phyloP scores from a whole-genome alignment of 306 rosid genomes.

The Medicago truncatula region DNA sequence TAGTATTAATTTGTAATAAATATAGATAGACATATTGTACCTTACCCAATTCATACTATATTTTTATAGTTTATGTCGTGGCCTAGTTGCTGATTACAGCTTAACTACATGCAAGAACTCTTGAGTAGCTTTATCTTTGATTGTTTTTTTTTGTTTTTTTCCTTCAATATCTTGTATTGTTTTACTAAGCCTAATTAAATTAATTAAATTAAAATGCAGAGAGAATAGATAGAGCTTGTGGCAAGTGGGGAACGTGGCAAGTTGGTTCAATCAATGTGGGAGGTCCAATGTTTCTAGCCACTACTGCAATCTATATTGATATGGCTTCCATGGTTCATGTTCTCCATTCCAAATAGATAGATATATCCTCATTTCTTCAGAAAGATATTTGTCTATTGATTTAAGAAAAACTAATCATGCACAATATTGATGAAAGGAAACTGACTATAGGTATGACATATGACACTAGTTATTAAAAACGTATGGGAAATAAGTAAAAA shows the following conservation, averaged over 20 bases:
- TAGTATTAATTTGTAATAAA: too few species aligned
- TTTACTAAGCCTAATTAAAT: not conserved
- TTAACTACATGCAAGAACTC: too few species aligned
- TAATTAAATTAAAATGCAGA: not conserved
- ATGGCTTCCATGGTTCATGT: constrained; percentile 18
- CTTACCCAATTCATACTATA: too few species aligned
- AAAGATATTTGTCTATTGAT: not conserved
- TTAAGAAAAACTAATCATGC: not conserved
- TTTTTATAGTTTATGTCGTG: too few species aligned
- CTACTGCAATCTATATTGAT: not conserved
- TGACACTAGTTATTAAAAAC: too few species aligned
- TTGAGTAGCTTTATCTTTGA: too few species aligned
- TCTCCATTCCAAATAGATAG: not conserved
- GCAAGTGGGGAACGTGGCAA: constrained; percentile 37
- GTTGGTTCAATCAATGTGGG: constrained; percentile 6
- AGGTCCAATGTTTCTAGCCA: constrained; percentile 38
- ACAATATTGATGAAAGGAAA: not conserved
- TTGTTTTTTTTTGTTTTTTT: too few species aligned
- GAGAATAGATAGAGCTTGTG: not conserved
- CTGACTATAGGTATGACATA: too few species aligned
- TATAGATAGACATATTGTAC: too few species aligned
- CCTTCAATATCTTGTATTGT: not conserved
- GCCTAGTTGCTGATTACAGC: too few species aligned
- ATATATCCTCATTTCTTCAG: constrained; percentile 7
- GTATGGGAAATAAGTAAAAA: too few species aligned